Percentiles rank a stretch among this genome's conserved stretches.
Evolutionary conservation across 1,284 basidiomycete species (phyloP).

Genomic region (Mrakiaceae sp.): DNA sequence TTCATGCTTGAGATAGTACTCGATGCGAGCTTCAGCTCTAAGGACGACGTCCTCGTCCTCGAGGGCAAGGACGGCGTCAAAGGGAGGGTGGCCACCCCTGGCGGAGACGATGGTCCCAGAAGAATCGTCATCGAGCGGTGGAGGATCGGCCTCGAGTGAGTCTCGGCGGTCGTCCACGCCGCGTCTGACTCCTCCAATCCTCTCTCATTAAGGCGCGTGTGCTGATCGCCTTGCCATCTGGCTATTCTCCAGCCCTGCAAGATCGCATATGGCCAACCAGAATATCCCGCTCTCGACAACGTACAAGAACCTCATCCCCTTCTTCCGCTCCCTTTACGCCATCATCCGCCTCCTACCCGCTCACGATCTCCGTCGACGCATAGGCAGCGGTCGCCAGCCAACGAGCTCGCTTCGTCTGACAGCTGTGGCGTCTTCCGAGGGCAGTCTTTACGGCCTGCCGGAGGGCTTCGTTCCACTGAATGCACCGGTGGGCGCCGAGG

Average conservation of each 20-base stretch:
- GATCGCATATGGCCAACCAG: too few species aligned
- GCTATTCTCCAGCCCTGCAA: too few species aligned
- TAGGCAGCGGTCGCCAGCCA: background rate
- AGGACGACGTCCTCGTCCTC: slow-evolving; percentile 6
- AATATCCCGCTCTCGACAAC: slow-evolving; percentile 1
- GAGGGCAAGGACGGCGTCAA: background rate
- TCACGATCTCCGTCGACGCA: slow-evolving; percentile 3
- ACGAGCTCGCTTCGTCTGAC: too few species aligned
- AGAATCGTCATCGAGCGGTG: slow-evolving; percentile 8
- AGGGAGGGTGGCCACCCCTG: too few species aligned
- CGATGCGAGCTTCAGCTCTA: background rate
- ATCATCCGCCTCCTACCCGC: slow-evolving; percentile 3
- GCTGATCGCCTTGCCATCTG: too few species aligned
- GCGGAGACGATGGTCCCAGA: too few species aligned
- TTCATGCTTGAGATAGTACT: slow-evolving; percentile 10
- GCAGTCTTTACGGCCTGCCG: too few species aligned
- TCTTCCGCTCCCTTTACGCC: slow-evolving; percentile 9
- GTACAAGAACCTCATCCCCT: slow-evolving; percentile 9
- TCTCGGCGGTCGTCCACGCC: background rate
- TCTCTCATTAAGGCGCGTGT: too few species aligned
- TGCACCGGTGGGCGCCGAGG: slow-evolving; percentile 1
- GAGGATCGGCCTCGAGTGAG: slow-evolving; percentile 8
- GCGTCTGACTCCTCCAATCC: too few species aligned
- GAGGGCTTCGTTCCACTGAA: too few species aligned
- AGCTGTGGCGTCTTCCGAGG: too few species aligned